These are phyloP conservation scores for Wickerhamomyces rabaulensis DNA, from an alignment of 805 yeast species.

Conservation along the genomic window DNA sequence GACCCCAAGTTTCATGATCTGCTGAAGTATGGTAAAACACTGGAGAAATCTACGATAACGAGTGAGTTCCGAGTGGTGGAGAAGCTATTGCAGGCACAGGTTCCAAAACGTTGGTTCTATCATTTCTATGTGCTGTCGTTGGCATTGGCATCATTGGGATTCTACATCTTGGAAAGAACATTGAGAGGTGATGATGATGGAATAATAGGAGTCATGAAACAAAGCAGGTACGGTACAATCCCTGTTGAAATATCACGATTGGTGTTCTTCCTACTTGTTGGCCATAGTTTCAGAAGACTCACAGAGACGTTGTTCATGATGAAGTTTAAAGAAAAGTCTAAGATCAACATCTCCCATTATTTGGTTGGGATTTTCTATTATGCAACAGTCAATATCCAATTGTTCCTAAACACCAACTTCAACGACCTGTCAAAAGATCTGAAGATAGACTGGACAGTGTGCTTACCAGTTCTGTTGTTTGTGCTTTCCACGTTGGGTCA, in stretches of 20 bases:
- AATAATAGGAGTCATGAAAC: constrained; percentile 3
- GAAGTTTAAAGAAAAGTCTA: constrained; percentile 40
- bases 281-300: constrained; percentile 53
- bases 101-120: constrained; percentile 57
- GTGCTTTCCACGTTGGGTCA: constrained; percentile 39
- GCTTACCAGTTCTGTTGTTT: constrained; percentile 14
- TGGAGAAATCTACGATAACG: constrained; percentile 3
- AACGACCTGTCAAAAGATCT: constrained; percentile 2
- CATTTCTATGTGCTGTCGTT: constrained; percentile 56
- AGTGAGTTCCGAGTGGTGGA: constrained; percentile 2
- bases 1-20: constrained; percentile 28
- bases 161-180: constrained; percentile 12
- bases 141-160: constrained; percentile 22
- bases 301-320: constrained; percentile 49
- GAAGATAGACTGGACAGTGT: constrained; percentile 1
- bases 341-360: constrained; percentile 64
- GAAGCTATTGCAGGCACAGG: constrained; percentile 32
- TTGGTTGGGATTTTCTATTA: constrained; percentile 61
- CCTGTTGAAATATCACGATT: constrained; percentile 19
- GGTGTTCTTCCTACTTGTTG: constrained; percentile 22
- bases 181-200: constrained; percentile 3
- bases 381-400: constrained; percentile 37
- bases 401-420: constrained; percentile 25
- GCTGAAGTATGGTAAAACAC: constrained; percentile 43
- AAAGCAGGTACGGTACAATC: constrained; percentile 13